phyloP scores from a whole-genome alignment of 352 stramenopile species.

The Pythium myriotylum region DNA sequence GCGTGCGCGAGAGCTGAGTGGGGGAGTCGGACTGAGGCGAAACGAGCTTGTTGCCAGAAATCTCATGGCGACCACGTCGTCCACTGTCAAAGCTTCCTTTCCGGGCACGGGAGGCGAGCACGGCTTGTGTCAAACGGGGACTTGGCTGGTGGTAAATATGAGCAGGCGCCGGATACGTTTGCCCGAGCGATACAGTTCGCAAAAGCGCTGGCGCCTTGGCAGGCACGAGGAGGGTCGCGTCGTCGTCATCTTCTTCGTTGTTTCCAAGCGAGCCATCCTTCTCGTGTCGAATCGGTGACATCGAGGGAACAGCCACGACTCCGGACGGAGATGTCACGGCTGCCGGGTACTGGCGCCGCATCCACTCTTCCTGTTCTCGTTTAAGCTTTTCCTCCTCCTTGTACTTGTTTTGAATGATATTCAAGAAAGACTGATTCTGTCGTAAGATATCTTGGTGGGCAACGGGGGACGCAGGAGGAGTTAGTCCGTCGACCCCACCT shows the following conservation, averaged over 20 bases:
- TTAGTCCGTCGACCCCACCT: slow-evolving; percentile 38
- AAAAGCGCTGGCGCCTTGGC: slow-evolving; percentile 38
- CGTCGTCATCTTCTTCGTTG: slow-evolving; percentile 23
- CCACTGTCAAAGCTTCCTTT: slow-evolving; percentile 38
- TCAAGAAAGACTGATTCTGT: slow-evolving; percentile 62
- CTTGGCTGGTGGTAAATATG: slow-evolving; percentile 35
- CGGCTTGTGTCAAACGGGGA: slow-evolving; percentile 45
- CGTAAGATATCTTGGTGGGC: slow-evolving; percentile 60
- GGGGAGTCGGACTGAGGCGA: slow-evolving; percentile 7
- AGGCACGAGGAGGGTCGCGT: slow-evolving; percentile 28
- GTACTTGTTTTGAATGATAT: slow-evolving; percentile 61
- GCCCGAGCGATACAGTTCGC: slow-evolving; percentile 48
- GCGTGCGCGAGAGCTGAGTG: neutral
- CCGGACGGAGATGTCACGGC: slow-evolving; percentile 1
- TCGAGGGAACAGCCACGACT: slow-evolving; percentile 11
- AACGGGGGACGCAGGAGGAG: slow-evolving; percentile 60
- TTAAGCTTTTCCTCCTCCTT: slow-evolving; percentile 72
- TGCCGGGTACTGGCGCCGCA: slow-evolving; percentile 38
- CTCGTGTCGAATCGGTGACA: slow-evolving; percentile 35
- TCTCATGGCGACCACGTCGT: neutral
- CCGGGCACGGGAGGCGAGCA: slow-evolving; percentile 45
- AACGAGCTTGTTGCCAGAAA: slow-evolving; percentile 7
- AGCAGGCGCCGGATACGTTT: slow-evolving; percentile 17
- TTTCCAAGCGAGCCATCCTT: slow-evolving; percentile 7
- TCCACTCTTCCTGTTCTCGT: slow-evolving; percentile 76